Evolutionary conservation across 352 stramenopile species (phyloP).

Genomic region (Phytophthora cajani): DNA sequence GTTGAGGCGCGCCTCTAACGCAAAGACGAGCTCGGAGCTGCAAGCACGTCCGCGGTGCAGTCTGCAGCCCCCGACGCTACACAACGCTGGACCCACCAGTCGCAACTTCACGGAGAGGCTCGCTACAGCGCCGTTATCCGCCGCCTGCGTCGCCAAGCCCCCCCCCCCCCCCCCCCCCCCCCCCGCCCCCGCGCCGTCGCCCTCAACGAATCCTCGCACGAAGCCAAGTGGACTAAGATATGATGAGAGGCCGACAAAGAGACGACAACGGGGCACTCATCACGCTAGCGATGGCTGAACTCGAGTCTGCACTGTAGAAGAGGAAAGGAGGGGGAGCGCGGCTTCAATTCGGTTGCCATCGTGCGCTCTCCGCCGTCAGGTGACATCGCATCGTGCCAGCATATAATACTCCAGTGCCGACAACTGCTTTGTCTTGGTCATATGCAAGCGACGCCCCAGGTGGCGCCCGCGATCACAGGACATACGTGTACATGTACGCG

Average conservation of each 20-base stretch:
- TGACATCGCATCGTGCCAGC: neutral
- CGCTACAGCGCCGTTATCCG: neutral
- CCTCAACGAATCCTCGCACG: constrained; percentile 9
- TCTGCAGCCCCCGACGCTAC: neutral
- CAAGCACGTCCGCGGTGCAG: neutral
- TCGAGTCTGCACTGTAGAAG: neutral
- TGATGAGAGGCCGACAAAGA: constrained; percentile 14
- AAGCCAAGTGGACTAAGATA: constrained; percentile 16
- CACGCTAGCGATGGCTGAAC: neutral
- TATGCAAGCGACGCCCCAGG: neutral
- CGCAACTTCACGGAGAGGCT: constrained; percentile 3
- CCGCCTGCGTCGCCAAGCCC: no score
- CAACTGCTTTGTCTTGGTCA: neutral
- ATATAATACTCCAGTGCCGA: neutral
- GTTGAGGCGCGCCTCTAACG: constrained; percentile 13
- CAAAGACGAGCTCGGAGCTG: constrained; percentile 16
- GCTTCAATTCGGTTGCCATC: neutral
- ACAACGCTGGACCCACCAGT: neutral
- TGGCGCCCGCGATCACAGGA: neutral
- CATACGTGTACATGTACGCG: neutral
- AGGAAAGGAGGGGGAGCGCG: neutral
- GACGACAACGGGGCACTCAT: constrained; percentile 14
- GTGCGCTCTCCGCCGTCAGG: no score
- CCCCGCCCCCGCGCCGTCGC: no score
- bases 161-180: no score